These are phyloP conservation scores for Pseudocercospora pini-densiflorae DNA, from an alignment of 2,329 filamentous ascomycete genomes.

Conservation along the genomic window DNA sequence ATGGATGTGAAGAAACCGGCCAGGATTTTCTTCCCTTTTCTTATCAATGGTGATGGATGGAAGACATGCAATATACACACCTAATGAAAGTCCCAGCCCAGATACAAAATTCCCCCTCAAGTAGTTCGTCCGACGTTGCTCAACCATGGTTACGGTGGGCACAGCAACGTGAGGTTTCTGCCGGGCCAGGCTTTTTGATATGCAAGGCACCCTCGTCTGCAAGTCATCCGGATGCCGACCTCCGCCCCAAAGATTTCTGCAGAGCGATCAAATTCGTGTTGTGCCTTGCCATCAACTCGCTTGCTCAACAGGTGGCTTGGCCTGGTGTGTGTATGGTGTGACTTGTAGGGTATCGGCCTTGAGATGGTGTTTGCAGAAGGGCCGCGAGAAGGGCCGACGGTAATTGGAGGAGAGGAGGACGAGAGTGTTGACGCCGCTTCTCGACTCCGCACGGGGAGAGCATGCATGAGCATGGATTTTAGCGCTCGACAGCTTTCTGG, in stretches of 20 bases:
- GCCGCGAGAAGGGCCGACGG: neutral
- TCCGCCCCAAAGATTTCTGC: neutral
- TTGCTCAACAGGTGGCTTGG: neutral
- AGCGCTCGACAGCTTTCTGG: neutral
- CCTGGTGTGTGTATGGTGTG: neutral
- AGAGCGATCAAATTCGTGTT: neutral
- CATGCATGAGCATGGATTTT: neutral
- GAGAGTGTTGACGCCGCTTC: neutral
- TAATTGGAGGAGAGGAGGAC: neutral
- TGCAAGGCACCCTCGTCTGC: constrained; percentile 8
- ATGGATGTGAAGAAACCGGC: neutral
- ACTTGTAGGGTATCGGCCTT: neutral
- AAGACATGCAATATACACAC: neutral
- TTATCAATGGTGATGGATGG: neutral
- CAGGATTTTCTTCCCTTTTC: neutral
- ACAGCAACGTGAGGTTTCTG: neutral
- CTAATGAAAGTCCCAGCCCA: neutral
- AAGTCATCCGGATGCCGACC: neutral
- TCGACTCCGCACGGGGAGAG: constrained; percentile 2
- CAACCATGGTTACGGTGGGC: neutral
- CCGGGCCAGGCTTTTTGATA: constrained; percentile 7
- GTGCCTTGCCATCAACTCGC: neutral
- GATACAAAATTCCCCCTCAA: neutral
- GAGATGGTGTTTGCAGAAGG: neutral
- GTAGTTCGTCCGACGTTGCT: neutral